These are phyloP conservation scores for Tetrahymena thermophila DNA, from an alignment of 73 alveolate species.

Conservation along the genomic window DNA sequence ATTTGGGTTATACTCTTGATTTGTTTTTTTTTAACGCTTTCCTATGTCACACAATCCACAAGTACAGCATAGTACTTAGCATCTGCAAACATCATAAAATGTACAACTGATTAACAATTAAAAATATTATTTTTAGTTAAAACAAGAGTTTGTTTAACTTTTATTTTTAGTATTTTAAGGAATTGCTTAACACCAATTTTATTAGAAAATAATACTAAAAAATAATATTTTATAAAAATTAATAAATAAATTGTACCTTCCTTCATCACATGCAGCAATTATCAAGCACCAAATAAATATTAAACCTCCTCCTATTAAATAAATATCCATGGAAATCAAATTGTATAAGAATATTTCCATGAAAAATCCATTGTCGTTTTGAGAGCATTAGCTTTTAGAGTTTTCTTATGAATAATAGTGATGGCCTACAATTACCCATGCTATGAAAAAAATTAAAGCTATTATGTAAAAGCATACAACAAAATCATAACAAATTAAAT, in stretches of 20 bases:
- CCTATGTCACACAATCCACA: neutral
- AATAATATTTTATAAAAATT: neutral
- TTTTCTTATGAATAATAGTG: neutral
- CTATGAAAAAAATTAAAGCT: neutral
- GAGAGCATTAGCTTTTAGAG: neutral
- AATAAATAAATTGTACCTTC: neutral
- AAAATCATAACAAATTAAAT: neutral
- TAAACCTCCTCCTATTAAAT: neutral
- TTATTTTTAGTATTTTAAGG: no score
- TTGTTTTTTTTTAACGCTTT: neutral
- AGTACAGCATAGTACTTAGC: neutral
- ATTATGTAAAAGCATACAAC: neutral
- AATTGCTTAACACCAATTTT: no score
- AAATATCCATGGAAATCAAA: neutral
- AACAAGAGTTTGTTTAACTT: neutral
- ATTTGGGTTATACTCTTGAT: neutral
- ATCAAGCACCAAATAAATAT: neutral
- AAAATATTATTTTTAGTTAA: neutral
- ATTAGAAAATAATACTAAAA: neutral
- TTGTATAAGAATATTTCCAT: neutral
- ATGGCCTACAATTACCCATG: neutral
- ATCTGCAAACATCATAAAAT: neutral
- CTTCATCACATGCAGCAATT: neutral
- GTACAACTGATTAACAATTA: neutral
- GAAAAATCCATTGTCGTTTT: neutral